These are phyloP conservation scores for Tilletia indica DNA, from an alignment of 1,284 basidiomycete species.

Conservation along the genomic window DNA sequence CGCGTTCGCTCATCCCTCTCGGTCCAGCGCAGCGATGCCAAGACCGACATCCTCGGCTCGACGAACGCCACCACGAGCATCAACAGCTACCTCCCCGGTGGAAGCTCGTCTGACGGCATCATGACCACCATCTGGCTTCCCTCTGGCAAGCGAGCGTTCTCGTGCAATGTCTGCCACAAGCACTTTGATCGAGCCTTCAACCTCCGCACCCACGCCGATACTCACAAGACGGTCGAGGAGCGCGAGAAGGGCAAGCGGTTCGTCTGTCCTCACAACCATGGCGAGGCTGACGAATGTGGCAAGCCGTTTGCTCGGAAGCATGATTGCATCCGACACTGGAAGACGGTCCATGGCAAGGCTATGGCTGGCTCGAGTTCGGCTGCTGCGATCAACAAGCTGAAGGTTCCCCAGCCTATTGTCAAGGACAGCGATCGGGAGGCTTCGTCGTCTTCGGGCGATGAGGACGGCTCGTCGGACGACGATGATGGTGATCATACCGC, in stretches of 20 bases:
- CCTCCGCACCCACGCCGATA: constrained; percentile 43
- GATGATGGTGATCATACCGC: not conserved
- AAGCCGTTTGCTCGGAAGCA: constrained; percentile 48
- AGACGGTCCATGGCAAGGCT: constrained; percentile 34
- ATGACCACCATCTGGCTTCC: constrained; percentile 16
- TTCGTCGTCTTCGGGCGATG: not conserved
- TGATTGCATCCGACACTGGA: constrained; percentile 42
- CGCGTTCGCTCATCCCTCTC: constrained; percentile 4
- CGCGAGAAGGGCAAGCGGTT: constrained; percentile 40
- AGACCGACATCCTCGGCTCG: not conserved
- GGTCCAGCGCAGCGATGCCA: not conserved
- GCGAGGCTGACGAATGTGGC: constrained; percentile 26
- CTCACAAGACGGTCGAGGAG: constrained; percentile 35
- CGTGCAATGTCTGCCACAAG: constrained; percentile 41
- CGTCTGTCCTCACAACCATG: constrained; percentile 30
- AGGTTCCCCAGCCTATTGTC: not conserved
- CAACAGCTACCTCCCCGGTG: not conserved
- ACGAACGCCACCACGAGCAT: not conserved
- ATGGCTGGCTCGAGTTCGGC: not conserved
- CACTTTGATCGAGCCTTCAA: constrained; percentile 47
- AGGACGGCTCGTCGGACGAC: not conserved
- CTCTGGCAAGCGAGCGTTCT: constrained; percentile 36
- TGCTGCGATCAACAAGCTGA: constrained; percentile 14
- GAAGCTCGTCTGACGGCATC: not conserved
- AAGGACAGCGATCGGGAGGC: not conserved